phyloP scores from a whole-genome alignment of 352 stramenopile species.

The Phytophthora cactorum region DNA sequence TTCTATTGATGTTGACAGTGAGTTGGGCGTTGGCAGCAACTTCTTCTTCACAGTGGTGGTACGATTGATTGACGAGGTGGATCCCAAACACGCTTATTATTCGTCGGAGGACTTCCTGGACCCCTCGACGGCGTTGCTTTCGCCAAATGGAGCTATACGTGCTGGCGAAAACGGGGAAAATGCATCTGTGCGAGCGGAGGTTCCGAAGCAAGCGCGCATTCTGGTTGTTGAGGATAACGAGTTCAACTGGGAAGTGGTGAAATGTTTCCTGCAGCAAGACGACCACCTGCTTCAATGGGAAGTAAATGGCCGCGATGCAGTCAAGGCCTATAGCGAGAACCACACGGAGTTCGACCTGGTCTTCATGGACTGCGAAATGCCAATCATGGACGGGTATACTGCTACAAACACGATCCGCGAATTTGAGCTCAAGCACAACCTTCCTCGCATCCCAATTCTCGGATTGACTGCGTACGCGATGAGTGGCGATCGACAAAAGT shows the following conservation, averaged over 20 bases:
- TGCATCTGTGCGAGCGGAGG: slow-evolving; percentile 18
- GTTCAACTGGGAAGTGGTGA: slow-evolving; percentile 78
- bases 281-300: slow-evolving; percentile 70
- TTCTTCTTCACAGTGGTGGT: slow-evolving; percentile 86
- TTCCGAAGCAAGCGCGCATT: slow-evolving; percentile 57
- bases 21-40: slow-evolving; percentile 67
- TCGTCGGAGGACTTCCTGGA: slow-evolving; percentile 57
- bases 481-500: slow-evolving; percentile 71
- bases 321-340: slow-evolving; percentile 57
- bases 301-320: slow-evolving; percentile 59
- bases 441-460: slow-evolving; percentile 63
- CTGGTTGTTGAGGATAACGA: slow-evolving; percentile 76
- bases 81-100: slow-evolving; percentile 45
- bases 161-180: slow-evolving; percentile 45
- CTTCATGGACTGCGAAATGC: slow-evolving; percentile 84
- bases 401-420: slow-evolving; percentile 58
- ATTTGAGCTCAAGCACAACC: slow-evolving; percentile 50
- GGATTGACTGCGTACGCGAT: slow-evolving; percentile 70
- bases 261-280: slow-evolving; percentile 71
- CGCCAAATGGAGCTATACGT: slow-evolving; percentile 13
- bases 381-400: slow-evolving; percentile 79
- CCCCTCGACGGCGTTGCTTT: slow-evolving; percentile 26
- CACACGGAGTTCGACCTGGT: slow-evolving; percentile 61
- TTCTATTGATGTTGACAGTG: slow-evolving; percentile 80
- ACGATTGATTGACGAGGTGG: slow-evolving; percentile 53